Evolutionary conservation across 345 rosid species (phyloP), one percentile per base, ranked within the genome.

Genomic region (Ricinus communis): DNA sequence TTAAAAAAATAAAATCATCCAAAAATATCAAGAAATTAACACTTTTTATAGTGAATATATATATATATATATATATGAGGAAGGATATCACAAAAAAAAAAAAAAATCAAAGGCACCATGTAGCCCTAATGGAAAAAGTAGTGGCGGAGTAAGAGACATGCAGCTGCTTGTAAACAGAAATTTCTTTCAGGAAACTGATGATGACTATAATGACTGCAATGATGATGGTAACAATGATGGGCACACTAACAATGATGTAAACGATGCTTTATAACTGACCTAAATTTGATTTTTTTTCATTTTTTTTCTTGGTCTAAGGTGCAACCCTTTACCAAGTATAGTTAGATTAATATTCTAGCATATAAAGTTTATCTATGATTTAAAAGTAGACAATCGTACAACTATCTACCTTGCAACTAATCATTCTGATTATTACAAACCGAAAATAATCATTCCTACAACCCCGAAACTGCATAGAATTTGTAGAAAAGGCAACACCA

Each of bases 211-310:
- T 64, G 54, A 28, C 66, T 57, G 66, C 62, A 77, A 72, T 80
- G 79, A 77, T 80, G 69, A 79, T 47, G 63, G n/a, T 30, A 70
- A 62, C 61, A 31, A 68, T 72, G 52, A 78, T 67, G 54, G 22
- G 51, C 74, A 70, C 56, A 71, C 46, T 18, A n/a, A 68, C 65
- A 46, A 61, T 66, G 54, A 67, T 71, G 72, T 52, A 4, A 21
- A 12, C 24, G 8, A 10, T 45, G 53, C 74, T 57, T 33, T 40
- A 33, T 73, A 53, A 58, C 62, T 58, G 56, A 69, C 47, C n/a
- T 43, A 12, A n/a, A n/a, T n/a, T n/a, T n/a, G n/a, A n/a, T n/a
- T n/a, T n/a, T 16, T 65, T 63, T 25, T 25, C 11, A 6, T 25
- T 30, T 13, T 13, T 8, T 54, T 25, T 57, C 45, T 13, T n/a